Evolutionary conservation across 176 grass and related monocot species (phyloP).

Genomic region (Ampelocalamus luodianensis): DNA sequence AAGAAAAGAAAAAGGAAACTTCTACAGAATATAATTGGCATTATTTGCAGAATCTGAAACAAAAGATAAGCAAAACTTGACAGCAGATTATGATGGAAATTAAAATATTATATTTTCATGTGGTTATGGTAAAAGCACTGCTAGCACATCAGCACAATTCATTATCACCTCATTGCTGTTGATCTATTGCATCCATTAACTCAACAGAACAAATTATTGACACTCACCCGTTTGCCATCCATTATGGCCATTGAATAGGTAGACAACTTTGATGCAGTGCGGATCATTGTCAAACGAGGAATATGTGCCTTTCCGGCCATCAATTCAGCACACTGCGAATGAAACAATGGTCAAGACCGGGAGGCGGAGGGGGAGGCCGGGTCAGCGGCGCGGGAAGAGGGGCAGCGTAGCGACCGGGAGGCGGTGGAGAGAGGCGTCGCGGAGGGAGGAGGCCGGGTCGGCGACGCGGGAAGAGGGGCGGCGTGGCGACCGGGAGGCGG

Average conservation of each 20-base stretch:
- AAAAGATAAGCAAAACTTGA: not conserved
- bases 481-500: too few species aligned
- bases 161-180: not conserved
- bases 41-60: conserved; percentile 13
- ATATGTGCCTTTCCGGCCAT: conserved; percentile 79
- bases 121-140: not conserved
- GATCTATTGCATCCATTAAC: conserved; percentile 12
- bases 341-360: conserved; percentile 1
- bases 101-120: not conserved
- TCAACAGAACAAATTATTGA: conserved; percentile 12
- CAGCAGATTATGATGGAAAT: not conserved
- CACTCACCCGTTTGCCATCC: conserved; percentile 83
- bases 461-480: too few species aligned
- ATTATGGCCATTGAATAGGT: conserved; percentile 82
- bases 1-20: not conserved
- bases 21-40: not conserved
- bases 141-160: conserved; percentile 3
- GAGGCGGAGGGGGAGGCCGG: too few species aligned
- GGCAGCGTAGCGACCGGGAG: too few species aligned
- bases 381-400: too few species aligned
- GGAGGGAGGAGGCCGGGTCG: too few species aligned
- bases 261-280: conserved; percentile 62
- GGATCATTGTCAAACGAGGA: conserved; percentile 55
- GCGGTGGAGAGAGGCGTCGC: too few species aligned
- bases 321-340: conserved; percentile 68